Base-by-base conservation (phyloP, 306 rosid genomes). In the Cyamopsis tetragonoloba region DNA sequence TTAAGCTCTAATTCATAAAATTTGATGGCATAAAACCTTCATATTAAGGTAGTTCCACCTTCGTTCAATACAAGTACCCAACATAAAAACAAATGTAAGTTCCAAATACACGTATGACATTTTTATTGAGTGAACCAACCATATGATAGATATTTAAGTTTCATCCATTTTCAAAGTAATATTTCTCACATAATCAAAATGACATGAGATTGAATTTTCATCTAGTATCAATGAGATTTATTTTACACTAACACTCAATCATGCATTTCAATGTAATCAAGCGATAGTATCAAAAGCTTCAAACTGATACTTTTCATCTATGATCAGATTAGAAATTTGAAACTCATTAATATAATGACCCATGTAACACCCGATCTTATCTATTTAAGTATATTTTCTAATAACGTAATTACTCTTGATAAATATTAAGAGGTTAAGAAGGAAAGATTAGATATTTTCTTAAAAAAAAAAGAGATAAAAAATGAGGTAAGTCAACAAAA, bases 201-300 rank as follows among this genome's bases (percentile, higher is more conserved):
- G n/a, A n/a, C n/a, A n/a, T n/a, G n/a, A n/a, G n/a, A n/a, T n/a
- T n/a, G n/a, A n/a, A n/a, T n/a, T n/a, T n/a, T n/a, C n/a, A n/a
- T n/a, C n/a, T n/a, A 30, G 13, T 15, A 41, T 4, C 7, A 15
- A 4, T 67, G n/a, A n/a, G n/a, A n/a, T n/a, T n/a, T n/a, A n/a
- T n/a, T 48, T 27, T 37, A 28, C n/a, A 48, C 6, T 27, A 30
- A 5, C 59, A 60, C 12, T 30, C 9, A 50, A 49, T 60, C 42
- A 68, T 19, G 24, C 31, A 60, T 56, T 27, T 6, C 19, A 13
- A 37, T 23, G 32, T 15, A 43, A 61, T 15, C 11, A 0, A 50
- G 7, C 5, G 13, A 57, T 9, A 50, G 13, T 26, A n/a, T 58
- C 34, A 49, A 67, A 75, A 60, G 15, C 58, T 75, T 67, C n/a